Conservation (phyloP, 129 eudicot species). For the Kitagawia praeruptora region DNA sequence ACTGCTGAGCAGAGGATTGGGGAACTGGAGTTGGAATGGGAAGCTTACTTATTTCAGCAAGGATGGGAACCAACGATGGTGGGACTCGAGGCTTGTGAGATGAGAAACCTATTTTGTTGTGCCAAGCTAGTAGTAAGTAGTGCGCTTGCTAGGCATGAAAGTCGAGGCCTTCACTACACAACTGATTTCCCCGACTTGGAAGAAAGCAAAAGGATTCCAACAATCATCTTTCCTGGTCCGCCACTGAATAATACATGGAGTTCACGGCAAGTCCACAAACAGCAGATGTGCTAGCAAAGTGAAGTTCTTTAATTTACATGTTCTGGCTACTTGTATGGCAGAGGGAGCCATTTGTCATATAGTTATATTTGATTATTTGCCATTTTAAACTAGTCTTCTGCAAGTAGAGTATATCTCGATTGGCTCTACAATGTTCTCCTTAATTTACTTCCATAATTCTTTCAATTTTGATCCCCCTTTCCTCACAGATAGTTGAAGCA, state of each 20-base stretch:
- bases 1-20: conserved; percentile 71
- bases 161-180: conserved; percentile 96
- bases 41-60: conserved; percentile 69
- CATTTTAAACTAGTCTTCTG: background rate
- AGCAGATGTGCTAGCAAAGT: conserved; percentile 43
- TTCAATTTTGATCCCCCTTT: background rate
- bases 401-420: background rate
- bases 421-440: background rate
- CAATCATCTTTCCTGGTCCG: conserved; percentile 69
- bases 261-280: conserved; percentile 82
- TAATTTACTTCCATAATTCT: background rate
- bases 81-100: conserved; percentile 88
- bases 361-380: background rate
- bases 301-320: background rate
- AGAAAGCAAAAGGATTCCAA: conserved; percentile 80
- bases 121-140: conserved; percentile 89
- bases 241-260: conserved; percentile 69
- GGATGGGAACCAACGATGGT: conserved; percentile 99
- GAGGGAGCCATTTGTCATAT: background rate
- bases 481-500: background rate
- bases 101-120: conserved; percentile 96
- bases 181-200: conserved; percentile 70
- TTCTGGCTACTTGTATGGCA: conserved; percentile 13
- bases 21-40: conserved; percentile 84
- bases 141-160: conserved; percentile 80